phyloP scores from a whole-genome alignment of 202 grass and related monocot species.

The Musa balbisiana region DNA sequence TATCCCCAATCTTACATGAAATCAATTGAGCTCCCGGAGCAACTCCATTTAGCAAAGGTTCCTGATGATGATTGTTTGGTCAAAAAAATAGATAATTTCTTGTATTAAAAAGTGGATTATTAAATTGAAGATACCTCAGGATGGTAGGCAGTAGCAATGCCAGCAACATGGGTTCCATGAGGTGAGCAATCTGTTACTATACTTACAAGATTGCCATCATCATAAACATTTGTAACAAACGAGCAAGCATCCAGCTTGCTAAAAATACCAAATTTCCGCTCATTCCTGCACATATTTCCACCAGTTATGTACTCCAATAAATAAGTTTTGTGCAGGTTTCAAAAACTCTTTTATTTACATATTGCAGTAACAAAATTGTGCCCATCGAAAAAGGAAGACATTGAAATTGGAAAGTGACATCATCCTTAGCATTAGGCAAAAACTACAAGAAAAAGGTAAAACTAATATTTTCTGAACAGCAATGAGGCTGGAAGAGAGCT shows the following conservation, averaged over 20 bases:
- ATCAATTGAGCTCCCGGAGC: constrained; percentile 95
- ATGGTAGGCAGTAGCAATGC: constrained; percentile 94
- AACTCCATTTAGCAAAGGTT: constrained; percentile 89
- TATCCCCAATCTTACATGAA: constrained; percentile 98
- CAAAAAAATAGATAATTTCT: neutral
- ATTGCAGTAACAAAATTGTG: neutral
- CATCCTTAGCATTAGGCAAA: neutral
- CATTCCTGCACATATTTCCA: constrained; percentile 49
- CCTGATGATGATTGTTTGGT: constrained; percentile 36
- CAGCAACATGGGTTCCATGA: constrained; percentile 91
- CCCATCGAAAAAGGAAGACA: neutral
- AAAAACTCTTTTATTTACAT: neutral
- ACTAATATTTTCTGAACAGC: neutral
- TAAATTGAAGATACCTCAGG: constrained; percentile 46
- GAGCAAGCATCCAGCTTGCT: constrained; percentile 98
- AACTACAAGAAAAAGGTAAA: neutral
- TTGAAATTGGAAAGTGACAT: neutral
- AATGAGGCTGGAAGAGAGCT: no score
- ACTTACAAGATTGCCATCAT: constrained; percentile 92
- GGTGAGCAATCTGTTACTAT: constrained; percentile 98
- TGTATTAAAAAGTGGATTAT: neutral
- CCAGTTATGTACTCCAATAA: neutral
- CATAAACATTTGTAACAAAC: constrained; percentile 85
- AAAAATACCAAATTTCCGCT: constrained; percentile 80
- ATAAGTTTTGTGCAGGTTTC: neutral